A percentile compares a stretch with the other conserved stretches of the same genome.
Evolutionary conservation across 1,139 yeast genomes (phyloP).

Genomic region (Pneumocystis wakefieldiae): DNA sequence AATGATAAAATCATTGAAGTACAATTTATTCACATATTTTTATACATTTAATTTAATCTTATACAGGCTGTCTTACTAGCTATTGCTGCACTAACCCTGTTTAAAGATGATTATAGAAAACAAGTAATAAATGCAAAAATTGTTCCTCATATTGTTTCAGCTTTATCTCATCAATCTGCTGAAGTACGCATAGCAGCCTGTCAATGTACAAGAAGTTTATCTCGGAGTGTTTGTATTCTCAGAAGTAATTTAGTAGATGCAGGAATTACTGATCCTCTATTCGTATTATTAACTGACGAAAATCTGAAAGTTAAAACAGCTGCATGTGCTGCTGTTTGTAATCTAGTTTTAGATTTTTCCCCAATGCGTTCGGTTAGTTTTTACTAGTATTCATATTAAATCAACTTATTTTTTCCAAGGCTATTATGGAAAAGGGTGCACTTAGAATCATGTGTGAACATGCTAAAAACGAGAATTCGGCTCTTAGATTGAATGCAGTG

Average conservation of each 20-base stretch:
- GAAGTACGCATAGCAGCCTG: constrained; percentile 31
- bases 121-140: constrained; percentile 23
- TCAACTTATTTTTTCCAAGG: constrained; percentile 12
- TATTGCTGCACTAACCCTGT: constrained; percentile 25
- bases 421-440: constrained; percentile 41
- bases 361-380: constrained; percentile 38
- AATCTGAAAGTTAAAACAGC: constrained; percentile 34
- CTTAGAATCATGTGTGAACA: constrained; percentile 34
- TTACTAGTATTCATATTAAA: neutral
- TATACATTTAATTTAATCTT: neutral
- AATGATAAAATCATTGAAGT: constrained; percentile 4
- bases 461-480: constrained; percentile 21
- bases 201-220: constrained; percentile 51
- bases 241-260: constrained; percentile 54
- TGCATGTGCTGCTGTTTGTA: constrained; percentile 56
- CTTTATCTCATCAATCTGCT: constrained; percentile 13
- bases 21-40: neutral
- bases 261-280: constrained; percentile 36
- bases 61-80: constrained; percentile 20
- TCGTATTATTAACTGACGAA: constrained; percentile 27
- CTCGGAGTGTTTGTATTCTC: constrained; percentile 55
- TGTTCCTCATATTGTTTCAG: constrained; percentile 19
- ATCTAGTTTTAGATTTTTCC: constrained; percentile 66
- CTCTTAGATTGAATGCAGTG: constrained; percentile 34
- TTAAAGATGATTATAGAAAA: constrained; percentile 22